Conservation (phyloP, 768 basidiomycete genomes). For the Auricularia heimuer region DNA sequence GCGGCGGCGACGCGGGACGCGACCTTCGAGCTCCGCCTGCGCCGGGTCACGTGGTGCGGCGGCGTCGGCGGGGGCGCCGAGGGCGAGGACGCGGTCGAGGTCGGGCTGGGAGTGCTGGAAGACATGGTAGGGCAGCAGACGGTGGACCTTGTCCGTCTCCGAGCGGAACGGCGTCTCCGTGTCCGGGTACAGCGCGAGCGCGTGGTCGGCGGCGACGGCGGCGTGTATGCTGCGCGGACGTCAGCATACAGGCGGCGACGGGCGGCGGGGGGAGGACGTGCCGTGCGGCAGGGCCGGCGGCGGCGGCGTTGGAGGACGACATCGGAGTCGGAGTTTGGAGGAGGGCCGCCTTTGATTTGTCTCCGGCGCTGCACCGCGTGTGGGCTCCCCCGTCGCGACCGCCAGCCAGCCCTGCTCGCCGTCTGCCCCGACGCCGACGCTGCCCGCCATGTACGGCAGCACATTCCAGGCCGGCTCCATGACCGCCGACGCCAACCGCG, state of each 20-base stretch:
- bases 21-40: slow-evolving; percentile 46
- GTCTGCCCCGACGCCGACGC: no score
- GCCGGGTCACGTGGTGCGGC: slow-evolving; percentile 34
- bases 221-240: slow-evolving; percentile 36
- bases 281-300: not conserved
- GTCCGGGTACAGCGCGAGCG: slow-evolving; percentile 50
- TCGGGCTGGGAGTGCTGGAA: slow-evolving; percentile 70
- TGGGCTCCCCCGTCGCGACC: no score
- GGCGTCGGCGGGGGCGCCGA: slow-evolving; percentile 55
- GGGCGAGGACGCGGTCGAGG: slow-evolving; percentile 25
- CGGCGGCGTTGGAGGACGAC: not conserved
- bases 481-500: no score
- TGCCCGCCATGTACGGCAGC: no score
- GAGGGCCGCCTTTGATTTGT: not conserved
- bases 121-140: slow-evolving; percentile 71
- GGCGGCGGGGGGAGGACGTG: not conserved
- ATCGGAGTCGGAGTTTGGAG: not conserved
- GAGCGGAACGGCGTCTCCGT: slow-evolving; percentile 60
- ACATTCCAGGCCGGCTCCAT: no score
- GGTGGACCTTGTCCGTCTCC: slow-evolving; percentile 50
- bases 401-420: no score
- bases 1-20: slow-evolving; percentile 1
- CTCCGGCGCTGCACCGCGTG: not conserved
- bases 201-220: slow-evolving; percentile 54
- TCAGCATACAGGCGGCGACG: not conserved